Evolutionary conservation across 2,329 filamentous ascomycete genomes (phyloP), one percentile per base, ranked within the genome.

Genomic region (Calonectria hawksworthii): DNA sequence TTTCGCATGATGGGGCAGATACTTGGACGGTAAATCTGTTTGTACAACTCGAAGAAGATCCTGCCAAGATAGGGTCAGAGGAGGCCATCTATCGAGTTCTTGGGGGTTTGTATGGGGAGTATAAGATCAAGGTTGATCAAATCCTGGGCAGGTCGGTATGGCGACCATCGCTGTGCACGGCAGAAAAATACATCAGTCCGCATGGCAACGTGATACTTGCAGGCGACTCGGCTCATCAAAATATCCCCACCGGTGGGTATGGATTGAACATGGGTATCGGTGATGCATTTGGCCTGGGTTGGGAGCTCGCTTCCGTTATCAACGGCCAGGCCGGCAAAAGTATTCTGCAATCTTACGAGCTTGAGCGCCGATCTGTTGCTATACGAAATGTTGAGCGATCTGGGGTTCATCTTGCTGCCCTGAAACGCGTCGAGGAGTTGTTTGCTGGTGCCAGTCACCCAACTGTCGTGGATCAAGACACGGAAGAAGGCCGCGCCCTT

Each of bases 261-360:
- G 84, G 84, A 1, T 83, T 85, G 82, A 86, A 86, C 75, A 84
- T 81, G 2, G 83, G 82, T 3, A 81, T 85, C 2, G 82, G 83
- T 4, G 84, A 86, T 69, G 79, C 81, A 18, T 76, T 83, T 41
- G 83, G 84, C 63, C 73, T 86, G 0, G 84, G 79, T 4, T 86
- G 84, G 84, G 85, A 85, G 68, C 76, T 85, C 1, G 83, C 79
- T 7, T 74, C 78, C 8, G 78, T 81, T 2, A 52, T 81, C 50
- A 76, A 77, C 18, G 74, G 75, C 3, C 67, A 70, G 1, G 78
- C 72, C 1, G 64, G 68, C 1, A 47, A 65, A 8, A 47, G 52
- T 3, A 74, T 83, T 4, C 63, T 83, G 4, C 51, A 50, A 4
- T 81, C 81, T 6, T 83, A 83, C 44, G 78, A 79, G 26, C 16